A percentile compares a stretch with the other conserved stretches of the same genome.
Evolutionary conservation across 306 rosid genomes (phyloP).

Genomic region (Acacia melanoxylon): DNA sequence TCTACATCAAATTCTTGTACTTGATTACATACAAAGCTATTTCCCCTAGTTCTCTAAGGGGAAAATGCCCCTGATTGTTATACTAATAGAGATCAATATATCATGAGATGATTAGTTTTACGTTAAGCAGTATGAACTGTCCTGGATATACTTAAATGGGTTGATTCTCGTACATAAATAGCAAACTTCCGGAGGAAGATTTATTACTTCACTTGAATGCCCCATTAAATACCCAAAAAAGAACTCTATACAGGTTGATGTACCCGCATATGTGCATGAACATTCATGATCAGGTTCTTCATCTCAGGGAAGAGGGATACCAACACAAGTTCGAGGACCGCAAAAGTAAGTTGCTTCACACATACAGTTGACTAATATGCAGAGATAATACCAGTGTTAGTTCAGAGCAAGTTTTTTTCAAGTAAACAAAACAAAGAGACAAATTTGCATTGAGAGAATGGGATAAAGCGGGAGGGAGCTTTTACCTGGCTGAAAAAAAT

Average conservation of each 20-base stretch:
- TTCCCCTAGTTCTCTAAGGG: background rate
- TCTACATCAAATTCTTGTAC: slow-evolving; percentile 44
- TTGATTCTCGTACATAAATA: background rate
- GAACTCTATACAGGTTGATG: slow-evolving; percentile 50
- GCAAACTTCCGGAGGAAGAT: background rate
- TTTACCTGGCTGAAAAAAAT: slow-evolving; percentile 86
- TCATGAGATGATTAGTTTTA: background rate
- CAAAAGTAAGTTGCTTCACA: slow-evolving; percentile 84
- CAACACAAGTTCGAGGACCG: slow-evolving; percentile 70
- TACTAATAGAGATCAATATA: background rate
- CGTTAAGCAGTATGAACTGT: background rate
- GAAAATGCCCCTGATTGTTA: background rate
- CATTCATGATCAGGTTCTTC: slow-evolving; percentile 55
- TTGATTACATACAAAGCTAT: slow-evolving; percentile 22
- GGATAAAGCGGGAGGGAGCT: background rate
- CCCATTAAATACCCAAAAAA: background rate
- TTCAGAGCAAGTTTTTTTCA: background rate
- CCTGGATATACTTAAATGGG: background rate
- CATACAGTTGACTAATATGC: slow-evolving; percentile 66
- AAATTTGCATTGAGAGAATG: background rate
- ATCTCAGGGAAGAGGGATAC: slow-evolving; percentile 88
- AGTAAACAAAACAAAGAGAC: background rate
- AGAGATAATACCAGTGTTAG: slow-evolving; percentile 22
- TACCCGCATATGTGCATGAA: slow-evolving; percentile 50
- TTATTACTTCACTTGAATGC: background rate